Percentiles rank a stretch among this genome's conserved stretches.
Evolutionary conservation across 2,329 filamentous ascomycete genomes (phyloP).

Genomic region (Fusarium heterosporum): DNA sequence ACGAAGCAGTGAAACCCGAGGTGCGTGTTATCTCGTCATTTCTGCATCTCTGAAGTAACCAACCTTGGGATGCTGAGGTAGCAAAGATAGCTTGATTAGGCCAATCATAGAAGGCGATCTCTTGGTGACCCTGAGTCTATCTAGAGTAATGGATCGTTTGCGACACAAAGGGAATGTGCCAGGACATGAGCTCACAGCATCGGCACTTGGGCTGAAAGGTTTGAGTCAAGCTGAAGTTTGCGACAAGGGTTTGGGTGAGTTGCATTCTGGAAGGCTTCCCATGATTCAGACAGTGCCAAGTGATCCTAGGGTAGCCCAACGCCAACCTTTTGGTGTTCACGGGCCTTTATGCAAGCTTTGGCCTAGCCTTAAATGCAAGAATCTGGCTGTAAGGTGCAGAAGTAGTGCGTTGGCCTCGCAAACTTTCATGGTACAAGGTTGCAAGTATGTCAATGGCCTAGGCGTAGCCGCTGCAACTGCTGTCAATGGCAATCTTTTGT

Average conservation of each 20-base stretch:
- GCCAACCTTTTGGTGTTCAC: slow-evolving; percentile 13
- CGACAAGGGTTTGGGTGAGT: slow-evolving; percentile 19
- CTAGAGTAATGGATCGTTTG: slow-evolving; percentile 6
- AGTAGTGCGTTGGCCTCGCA: slow-evolving; percentile 29
- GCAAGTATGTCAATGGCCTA: slow-evolving; percentile 6
- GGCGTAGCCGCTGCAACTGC: slow-evolving; percentile 1
- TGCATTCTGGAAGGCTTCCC: slow-evolving; percentile 36
- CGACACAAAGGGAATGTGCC: background rate
- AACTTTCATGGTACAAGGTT: slow-evolving; percentile 31
- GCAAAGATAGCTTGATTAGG: slow-evolving; percentile 11
- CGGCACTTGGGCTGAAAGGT: slow-evolving; percentile 29
- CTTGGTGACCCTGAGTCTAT: background rate
- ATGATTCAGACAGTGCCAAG: slow-evolving; percentile 20
- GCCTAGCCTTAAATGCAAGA: slow-evolving; percentile 18
- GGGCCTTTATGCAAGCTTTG: slow-evolving; percentile 26
- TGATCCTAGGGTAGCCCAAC: slow-evolving; percentile 24
- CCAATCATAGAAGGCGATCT: slow-evolving; percentile 13
- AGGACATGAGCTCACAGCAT: background rate
- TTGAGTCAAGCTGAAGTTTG: slow-evolving; percentile 34
- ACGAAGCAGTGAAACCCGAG: slow-evolving; percentile 40
- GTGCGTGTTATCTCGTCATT: slow-evolving; percentile 45
- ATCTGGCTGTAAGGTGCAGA: slow-evolving; percentile 32
- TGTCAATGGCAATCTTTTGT: slow-evolving; percentile 1
- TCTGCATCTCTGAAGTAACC: slow-evolving; percentile 25
- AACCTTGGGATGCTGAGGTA: slow-evolving; percentile 23